Evolutionary conservation across 2,329 filamentous ascomycete species (phyloP).

Genomic region (Davidsoniella eucalypti): DNA sequence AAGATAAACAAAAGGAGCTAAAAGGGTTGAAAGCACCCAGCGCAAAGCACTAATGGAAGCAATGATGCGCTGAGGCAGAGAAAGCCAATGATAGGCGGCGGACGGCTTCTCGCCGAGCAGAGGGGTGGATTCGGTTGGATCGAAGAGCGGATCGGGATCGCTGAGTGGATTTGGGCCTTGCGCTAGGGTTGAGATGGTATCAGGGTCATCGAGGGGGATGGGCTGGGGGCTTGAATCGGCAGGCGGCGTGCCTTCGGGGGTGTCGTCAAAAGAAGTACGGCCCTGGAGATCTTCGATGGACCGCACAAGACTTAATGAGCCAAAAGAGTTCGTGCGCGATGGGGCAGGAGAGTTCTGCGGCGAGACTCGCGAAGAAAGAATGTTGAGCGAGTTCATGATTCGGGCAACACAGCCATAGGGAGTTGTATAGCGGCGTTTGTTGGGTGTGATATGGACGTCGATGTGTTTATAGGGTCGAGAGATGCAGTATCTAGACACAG

Average conservation of each 20-base stretch:
- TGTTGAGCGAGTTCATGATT: constrained; percentile 93
- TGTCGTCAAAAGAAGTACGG: constrained; percentile 24
- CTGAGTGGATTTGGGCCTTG: constrained; percentile 15
- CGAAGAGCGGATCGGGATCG: constrained; percentile 18
- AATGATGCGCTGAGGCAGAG: constrained; percentile 52
- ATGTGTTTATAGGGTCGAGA: no score
- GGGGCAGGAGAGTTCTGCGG: constrained; percentile 39
- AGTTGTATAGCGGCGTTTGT: no score
- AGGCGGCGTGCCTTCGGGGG: constrained; percentile 17
- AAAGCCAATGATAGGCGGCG: constrained; percentile 28
- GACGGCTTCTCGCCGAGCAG: constrained; percentile 25
- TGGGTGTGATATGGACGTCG: no score
- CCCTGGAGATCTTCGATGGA: constrained; percentile 16
- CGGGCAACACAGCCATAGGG: constrained; percentile 34
- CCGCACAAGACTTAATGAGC: constrained; percentile 32
- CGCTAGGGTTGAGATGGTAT: constrained; percentile 9
- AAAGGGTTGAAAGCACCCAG: constrained; percentile 62
- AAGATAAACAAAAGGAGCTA: constrained; percentile 66
- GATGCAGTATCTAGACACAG: no score
- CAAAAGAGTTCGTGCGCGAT: constrained; percentile 44
- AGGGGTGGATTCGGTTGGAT: constrained; percentile 46
- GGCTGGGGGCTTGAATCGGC: constrained; percentile 1
- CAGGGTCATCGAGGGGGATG: constrained; percentile 21
- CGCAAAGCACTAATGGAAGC: constrained; percentile 58
- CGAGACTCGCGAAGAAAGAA: constrained; percentile 71